Evolutionary conservation across 2,329 filamentous ascomycete genomes (phyloP).

Genomic region (Fusarium nisikadoi): DNA sequence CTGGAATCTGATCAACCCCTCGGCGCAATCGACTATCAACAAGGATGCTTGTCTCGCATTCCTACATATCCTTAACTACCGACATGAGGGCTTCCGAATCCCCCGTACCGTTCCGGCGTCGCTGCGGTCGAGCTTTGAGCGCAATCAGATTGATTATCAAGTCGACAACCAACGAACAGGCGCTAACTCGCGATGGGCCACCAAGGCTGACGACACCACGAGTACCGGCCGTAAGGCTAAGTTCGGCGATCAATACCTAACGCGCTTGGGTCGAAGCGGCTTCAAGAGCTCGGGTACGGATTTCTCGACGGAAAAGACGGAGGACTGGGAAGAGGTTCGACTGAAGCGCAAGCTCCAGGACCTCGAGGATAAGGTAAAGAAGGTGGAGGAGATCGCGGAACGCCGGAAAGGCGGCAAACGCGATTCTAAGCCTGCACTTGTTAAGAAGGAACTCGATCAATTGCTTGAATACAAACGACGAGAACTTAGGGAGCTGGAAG

Average conservation of each 20-base stretch:
- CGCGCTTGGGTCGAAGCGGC: constrained; percentile 83
- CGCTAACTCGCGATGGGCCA: constrained; percentile 80
- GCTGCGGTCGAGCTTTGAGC: constrained; percentile 91
- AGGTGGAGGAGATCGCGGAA: constrained; percentile 79
- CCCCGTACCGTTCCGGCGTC: constrained; percentile 91
- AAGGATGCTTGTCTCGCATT: constrained; percentile 96
- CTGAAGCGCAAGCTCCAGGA: constrained; percentile 92
- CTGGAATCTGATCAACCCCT: constrained; percentile 98
- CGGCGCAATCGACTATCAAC: constrained; percentile 82
- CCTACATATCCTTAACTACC: constrained; percentile 94
- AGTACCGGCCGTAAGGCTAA: constrained; percentile 91
- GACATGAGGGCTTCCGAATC: constrained; percentile 94
- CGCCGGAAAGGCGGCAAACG: constrained; percentile 71
- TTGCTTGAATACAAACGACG: constrained; percentile 93
- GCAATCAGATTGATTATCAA: constrained; percentile 96
- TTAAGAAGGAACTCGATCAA: constrained; percentile 94
- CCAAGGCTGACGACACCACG: constrained; percentile 81
- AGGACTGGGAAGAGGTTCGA: constrained; percentile 97
- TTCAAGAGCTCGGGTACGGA: constrained; percentile 90
- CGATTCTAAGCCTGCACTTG: constrained; percentile 85
- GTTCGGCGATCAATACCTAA: constrained; percentile 97
- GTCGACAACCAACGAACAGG: constrained; percentile 76
- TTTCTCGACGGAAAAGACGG: constrained; percentile 84
- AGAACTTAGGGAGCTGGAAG: constrained; percentile 79
- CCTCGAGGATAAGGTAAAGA: constrained; percentile 86